A percentile compares a stretch with the other conserved stretches of the same genome.
phyloP scores from a whole-genome alignment of 108 stramenopile species.

The Stephanodiscus minutulus region DNA sequence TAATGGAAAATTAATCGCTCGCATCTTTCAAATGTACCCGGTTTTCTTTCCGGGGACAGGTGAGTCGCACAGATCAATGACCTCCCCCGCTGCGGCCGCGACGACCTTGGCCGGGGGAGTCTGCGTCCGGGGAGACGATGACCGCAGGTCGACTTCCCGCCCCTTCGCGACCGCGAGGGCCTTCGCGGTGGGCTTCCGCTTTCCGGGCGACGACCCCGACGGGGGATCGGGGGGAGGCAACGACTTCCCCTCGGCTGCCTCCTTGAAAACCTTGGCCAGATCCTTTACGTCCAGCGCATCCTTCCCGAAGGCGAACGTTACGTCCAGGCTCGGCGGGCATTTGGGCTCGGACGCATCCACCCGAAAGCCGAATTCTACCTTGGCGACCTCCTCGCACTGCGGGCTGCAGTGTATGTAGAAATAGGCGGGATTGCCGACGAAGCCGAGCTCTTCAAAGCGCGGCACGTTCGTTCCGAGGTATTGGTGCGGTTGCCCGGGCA shows the following conservation, averaged over 20 bases:
- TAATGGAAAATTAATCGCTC: background rate
- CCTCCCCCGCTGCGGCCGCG: background rate
- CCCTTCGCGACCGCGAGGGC: too few species aligned
- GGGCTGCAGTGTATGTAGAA: conserved; percentile 68
- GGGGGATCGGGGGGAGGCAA: background rate
- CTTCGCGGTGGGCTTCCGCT: background rate
- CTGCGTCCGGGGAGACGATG: background rate
- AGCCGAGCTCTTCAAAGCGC: conserved; percentile 57
- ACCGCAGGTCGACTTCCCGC: too few species aligned
- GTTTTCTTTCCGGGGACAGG: background rate
- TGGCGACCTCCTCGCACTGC: conserved; percentile 54
- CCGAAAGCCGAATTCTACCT: conserved; percentile 45
- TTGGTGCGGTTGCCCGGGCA: conserved; percentile 50
- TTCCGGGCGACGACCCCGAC: conserved; percentile 3
- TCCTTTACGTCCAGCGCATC: conserved; percentile 33
- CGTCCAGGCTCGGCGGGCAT: conserved; percentile 52
- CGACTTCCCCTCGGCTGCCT: conserved; percentile 12
- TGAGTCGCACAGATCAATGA: background rate
- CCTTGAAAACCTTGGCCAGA: conserved; percentile 30
- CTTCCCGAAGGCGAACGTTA: conserved; percentile 52
- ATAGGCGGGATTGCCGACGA: conserved; percentile 38
- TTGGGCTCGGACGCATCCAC: conserved; percentile 24
- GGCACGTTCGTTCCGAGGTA: conserved; percentile 39
- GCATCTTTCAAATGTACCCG: background rate
- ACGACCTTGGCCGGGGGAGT: background rate